These are phyloP conservation scores for Pythium guiyangense DNA, from an alignment of 352 stramenopile genomes.

Conservation along the genomic window DNA sequence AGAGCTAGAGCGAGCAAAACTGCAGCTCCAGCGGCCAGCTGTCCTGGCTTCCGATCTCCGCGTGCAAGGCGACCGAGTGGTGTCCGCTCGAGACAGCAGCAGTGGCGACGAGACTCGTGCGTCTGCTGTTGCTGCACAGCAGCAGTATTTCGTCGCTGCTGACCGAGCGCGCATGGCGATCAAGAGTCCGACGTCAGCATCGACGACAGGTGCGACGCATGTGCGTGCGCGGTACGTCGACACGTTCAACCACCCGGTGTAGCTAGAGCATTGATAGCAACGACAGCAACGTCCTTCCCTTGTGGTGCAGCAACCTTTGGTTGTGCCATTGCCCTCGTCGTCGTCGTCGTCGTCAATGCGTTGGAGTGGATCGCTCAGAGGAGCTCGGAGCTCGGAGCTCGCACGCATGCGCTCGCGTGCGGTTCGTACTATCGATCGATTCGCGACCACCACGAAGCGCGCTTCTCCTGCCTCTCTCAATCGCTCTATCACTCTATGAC, in stretches of 20 bases:
- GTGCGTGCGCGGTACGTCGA: slow-evolving; percentile 36
- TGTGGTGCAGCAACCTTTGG: no score
- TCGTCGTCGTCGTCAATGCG: no score
- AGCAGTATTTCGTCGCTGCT: slow-evolving; percentile 5
- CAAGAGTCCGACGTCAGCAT: slow-evolving; percentile 9
- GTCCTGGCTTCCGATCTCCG: slow-evolving; percentile 2
- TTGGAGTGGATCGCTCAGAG: no score
- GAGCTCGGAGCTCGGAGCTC: no score
- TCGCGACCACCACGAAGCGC: no score
- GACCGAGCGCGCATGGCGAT: slow-evolving; percentile 4
- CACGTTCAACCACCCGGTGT: slow-evolving; percentile 26
- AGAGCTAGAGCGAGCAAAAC: slow-evolving; percentile 30
- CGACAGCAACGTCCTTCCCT: no score
- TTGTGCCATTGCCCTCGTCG: no score
- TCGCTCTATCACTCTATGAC: no score
- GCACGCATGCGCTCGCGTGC: no score
- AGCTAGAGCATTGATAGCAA: neutral
- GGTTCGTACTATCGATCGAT: no score
- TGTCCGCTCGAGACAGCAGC: neutral
- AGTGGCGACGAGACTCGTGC: neutral
- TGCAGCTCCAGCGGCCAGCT: slow-evolving; percentile 13
- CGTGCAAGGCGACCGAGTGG: no score
- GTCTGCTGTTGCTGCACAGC: neutral
- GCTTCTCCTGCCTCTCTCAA: no score
- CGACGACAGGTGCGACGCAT: slow-evolving; percentile 10